Evolutionary conservation across 148 eudicot genomes (phyloP).

Genomic region (Nepenthes gracilis): DNA sequence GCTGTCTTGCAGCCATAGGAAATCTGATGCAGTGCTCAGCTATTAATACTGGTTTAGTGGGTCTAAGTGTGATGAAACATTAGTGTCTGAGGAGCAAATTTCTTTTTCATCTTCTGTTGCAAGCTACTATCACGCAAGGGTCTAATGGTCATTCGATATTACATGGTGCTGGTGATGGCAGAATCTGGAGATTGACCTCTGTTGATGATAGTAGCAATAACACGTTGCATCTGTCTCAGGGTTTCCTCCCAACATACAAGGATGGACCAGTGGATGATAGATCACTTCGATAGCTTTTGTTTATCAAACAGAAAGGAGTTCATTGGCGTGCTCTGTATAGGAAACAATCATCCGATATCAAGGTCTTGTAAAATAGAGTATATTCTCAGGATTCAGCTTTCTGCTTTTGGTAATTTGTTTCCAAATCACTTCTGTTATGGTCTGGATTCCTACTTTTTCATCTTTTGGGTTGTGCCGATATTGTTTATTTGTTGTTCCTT

Average conservation of each 20-base stretch:
- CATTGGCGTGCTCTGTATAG: slow-evolving; percentile 18
- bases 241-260: slow-evolving; percentile 62
- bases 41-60: slow-evolving; percentile 15
- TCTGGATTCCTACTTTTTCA: not conserved
- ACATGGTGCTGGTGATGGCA: slow-evolving; percentile 13
- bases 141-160: slow-evolving; percentile 12
- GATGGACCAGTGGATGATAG: slow-evolving; percentile 83
- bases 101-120: slow-evolving; percentile 40
- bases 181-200: slow-evolving; percentile 33
- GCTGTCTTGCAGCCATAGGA: slow-evolving; percentile 58
- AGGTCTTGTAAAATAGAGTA: slow-evolving; percentile 32
- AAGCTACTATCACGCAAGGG: slow-evolving; percentile 20
- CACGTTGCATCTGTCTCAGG: slow-evolving; percentile 27
- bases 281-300: slow-evolving; percentile 37
- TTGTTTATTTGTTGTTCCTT: too few species aligned
- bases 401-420: not conserved
- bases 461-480: too few species aligned
- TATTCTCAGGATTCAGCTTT: slow-evolving; percentile 2
- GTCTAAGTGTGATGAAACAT: slow-evolving; percentile 15
- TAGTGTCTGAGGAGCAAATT: slow-evolving; percentile 28
- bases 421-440: not conserved
- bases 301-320: slow-evolving; percentile 25
- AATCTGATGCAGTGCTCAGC: slow-evolving; percentile 38
- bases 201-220: slow-evolving; percentile 41
- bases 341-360: slow-evolving; percentile 23